Base-by-base conservation (phyloP, 2,329 filamentous ascomycete species). In the Ceratocystis huliohia region DNA sequence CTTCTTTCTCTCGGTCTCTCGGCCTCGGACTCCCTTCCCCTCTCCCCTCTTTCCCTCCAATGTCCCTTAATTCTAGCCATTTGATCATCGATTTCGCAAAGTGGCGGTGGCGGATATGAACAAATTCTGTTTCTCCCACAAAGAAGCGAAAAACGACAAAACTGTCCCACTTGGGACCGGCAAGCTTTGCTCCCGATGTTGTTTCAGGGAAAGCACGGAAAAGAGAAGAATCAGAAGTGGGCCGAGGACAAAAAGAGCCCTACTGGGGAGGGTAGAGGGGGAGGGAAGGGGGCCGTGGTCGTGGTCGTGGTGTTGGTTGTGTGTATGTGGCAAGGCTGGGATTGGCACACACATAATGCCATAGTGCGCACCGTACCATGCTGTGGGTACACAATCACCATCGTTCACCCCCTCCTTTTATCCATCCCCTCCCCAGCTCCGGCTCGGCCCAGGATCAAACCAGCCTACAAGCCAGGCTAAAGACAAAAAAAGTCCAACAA, bases 121-220 rank as follows among this genome's bases (percentile, higher is more conserved):
- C 33, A 37, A 37, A 37, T 37, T 37, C 33, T 37, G 33, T 3
- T 13, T 37, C 33, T 37, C 33, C 33, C 10, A 50, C 17, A 50
- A 50, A 50, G 46, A 50, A 56, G 13, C 4, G 2, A 25, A 25
- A 56, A 56, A 56, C 50, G 50, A 56, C 50, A 56, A 28, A 56
- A 56, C 1, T 13, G 50, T 13, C 50, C 50, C 20, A 25, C 20
- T 25, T 56, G 10, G 22, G 50, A 56, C 20, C 20, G 25, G 50
- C 20, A 56, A 56, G 33, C 33, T 25, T 25, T 56, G 8, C 50
- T 56, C 13, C 50, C 50, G 50, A 56, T 20, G 8, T 56, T 56
- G 50, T 56, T 56, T 56, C 20, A 56, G 50, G 50, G 30, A 56
- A 56, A 56, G 50, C 50, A 56, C 50, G 50, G 50, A 56, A 56